Conservation (phyloP, 2,329 filamentous ascomycete species). For the Ophiocordyceps camponoti-floridani region DNA sequence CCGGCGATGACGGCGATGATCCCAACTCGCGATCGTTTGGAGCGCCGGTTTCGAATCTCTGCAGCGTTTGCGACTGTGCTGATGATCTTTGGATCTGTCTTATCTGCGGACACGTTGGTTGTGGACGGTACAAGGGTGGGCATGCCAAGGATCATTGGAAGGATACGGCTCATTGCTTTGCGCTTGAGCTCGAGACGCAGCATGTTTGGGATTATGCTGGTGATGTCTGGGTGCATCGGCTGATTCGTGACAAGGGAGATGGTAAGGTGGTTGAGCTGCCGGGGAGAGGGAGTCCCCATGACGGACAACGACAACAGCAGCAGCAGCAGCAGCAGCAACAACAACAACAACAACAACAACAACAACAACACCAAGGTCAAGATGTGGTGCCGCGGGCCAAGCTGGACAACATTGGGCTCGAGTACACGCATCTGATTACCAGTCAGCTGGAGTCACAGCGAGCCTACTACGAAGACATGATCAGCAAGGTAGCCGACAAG, state of each 20-base stretch:
- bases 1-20: slow-evolving; percentile 28
- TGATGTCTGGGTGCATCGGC: slow-evolving; percentile 86
- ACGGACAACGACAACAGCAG: slow-evolving; percentile 6
- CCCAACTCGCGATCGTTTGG: slow-evolving; percentile 38
- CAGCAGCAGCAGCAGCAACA: no score
- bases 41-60: slow-evolving; percentile 47
- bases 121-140: slow-evolving; percentile 82
- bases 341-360: no score
- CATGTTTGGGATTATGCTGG: slow-evolving; percentile 97
- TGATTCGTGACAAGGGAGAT: slow-evolving; percentile 86
- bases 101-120: slow-evolving; percentile 83
- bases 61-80: slow-evolving; percentile 61
- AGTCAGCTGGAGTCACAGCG: slow-evolving; percentile 87
- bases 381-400: slow-evolving; percentile 57
- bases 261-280: slow-evolving; percentile 87
- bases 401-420: slow-evolving; percentile 63
- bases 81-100: slow-evolving; percentile 90
- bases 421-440: slow-evolving; percentile 87
- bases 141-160: slow-evolving; percentile 92
- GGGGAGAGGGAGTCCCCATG: slow-evolving; percentile 21
- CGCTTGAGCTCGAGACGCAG: slow-evolving; percentile 82
- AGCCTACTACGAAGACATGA: slow-evolving; percentile 82
- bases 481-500: slow-evolving; percentile 80
- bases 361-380: no score
- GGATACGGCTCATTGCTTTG: slow-evolving; percentile 74